Conservation (phyloP, 306 rosid genomes). For the Cucumis melo region DNA sequence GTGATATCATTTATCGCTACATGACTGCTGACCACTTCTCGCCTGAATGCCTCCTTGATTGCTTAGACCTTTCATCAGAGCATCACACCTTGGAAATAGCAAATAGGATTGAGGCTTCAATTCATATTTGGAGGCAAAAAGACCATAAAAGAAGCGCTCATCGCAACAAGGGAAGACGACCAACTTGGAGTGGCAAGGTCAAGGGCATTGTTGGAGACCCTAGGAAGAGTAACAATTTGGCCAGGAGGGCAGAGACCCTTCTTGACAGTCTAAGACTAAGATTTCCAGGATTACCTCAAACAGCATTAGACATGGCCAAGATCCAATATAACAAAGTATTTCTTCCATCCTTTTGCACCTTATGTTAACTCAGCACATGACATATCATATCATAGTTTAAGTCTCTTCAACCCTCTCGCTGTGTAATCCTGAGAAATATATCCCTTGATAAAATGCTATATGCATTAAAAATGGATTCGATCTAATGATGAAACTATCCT, state of each 20-base stretch:
- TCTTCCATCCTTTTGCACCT: background rate
- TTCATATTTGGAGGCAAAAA: slow-evolving; percentile 70
- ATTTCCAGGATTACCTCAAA: slow-evolving; percentile 88
- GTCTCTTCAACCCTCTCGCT: background rate
- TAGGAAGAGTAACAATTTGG: slow-evolving; percentile 38
- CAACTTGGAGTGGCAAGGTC: slow-evolving; percentile 92
- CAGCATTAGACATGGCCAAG: slow-evolving; percentile 81
- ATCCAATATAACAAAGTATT: slow-evolving; percentile 77
- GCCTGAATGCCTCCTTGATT: slow-evolving; percentile 63
- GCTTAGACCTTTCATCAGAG: slow-evolving; percentile 85
- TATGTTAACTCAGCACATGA: background rate
- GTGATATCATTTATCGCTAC: slow-evolving; percentile 74
- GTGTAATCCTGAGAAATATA: background rate
- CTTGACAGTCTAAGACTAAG: slow-evolving; percentile 61
- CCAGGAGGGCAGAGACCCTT: slow-evolving; percentile 66
- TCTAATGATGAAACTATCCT: background rate
- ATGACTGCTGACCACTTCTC: slow-evolving; percentile 59
- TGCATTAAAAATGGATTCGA: background rate
- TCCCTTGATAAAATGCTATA: background rate
- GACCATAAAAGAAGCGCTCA: slow-evolving; percentile 40
- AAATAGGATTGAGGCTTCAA: slow-evolving; percentile 78
- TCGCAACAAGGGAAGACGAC: slow-evolving; percentile 37
- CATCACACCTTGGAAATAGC: slow-evolving; percentile 73
- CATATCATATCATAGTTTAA: background rate
- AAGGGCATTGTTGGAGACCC: slow-evolving; percentile 61